Evolutionary conservation across 257 asterid species (phyloP).

Genomic region (Forsythia viridissima): DNA sequence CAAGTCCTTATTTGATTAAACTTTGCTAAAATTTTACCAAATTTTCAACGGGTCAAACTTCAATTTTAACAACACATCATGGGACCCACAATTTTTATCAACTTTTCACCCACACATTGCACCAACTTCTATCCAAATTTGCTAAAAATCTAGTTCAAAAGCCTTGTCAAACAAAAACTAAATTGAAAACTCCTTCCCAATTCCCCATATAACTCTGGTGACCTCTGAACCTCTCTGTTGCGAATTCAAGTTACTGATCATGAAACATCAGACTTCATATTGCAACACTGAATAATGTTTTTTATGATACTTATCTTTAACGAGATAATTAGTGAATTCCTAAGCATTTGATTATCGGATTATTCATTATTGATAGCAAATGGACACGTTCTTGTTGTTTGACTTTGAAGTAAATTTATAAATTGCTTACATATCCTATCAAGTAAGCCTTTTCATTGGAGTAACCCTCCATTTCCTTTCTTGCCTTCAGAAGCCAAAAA

Average conservation of each 20-base stretch:
- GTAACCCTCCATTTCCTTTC: not conserved
- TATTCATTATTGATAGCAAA: not conserved
- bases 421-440: constrained; percentile 2
- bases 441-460: not conserved
- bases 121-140: no score
- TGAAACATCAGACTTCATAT: not conserved
- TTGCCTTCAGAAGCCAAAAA: not conserved
- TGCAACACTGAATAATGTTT: not conserved
- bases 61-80: no score
- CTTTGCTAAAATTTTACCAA: no score
- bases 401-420: constrained; percentile 6
- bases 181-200: not conserved
- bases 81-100: no score
- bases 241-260: not conserved
- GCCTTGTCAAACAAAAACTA: no score
- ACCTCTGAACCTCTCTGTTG: not conserved
- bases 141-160: no score
- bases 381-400: not conserved
- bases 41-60: no score
- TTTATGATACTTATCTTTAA: not conserved
- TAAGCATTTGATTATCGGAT: not conserved
- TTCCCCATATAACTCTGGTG: not conserved
- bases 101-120: no score
- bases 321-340: not conserved
- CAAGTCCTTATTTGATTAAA: not conserved